A percentile compares a stretch with the other conserved stretches of the same genome.
These are phyloP conservation scores for Pleomassaria siparia DNA, from an alignment of 2,329 filamentous ascomycete species.

Conservation along the genomic window DNA sequence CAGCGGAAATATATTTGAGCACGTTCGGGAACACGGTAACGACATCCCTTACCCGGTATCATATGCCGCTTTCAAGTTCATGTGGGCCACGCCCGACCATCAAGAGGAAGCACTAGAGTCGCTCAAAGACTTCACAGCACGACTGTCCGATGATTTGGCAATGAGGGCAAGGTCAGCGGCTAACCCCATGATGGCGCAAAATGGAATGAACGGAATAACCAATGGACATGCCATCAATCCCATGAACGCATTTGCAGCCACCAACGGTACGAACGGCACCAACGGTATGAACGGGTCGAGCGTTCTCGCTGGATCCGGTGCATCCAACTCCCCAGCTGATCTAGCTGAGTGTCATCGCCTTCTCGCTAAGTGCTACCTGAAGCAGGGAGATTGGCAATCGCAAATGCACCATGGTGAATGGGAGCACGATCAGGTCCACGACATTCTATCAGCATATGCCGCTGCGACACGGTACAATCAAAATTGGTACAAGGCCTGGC, in stretches of 20 bases:
- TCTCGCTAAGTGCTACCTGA: slow-evolving; percentile 91
- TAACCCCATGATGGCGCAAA: slow-evolving; percentile 41
- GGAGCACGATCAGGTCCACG: slow-evolving; percentile 81
- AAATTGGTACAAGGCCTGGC: slow-evolving; percentile 98
- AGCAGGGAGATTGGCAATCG: slow-evolving; percentile 95
- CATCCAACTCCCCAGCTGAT: slow-evolving; percentile 32
- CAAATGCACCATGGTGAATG: slow-evolving; percentile 83
- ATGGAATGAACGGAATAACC: slow-evolving; percentile 52
- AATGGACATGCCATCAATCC: slow-evolving; percentile 43
- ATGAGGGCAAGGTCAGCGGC: slow-evolving; percentile 38
- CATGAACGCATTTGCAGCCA: slow-evolving; percentile 41
- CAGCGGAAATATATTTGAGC: slow-evolving; percentile 33
- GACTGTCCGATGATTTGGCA: slow-evolving; percentile 61
- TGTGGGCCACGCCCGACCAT: slow-evolving; percentile 72
- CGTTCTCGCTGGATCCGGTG: slow-evolving; percentile 26
- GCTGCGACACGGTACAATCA: slow-evolving; percentile 93
- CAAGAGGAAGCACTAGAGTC: slow-evolving; percentile 53
- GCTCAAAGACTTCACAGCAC: slow-evolving; percentile 63
- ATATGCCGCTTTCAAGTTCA: slow-evolving; percentile 96
- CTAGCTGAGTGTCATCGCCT: slow-evolving; percentile 65
- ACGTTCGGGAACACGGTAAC: slow-evolving; percentile 38
- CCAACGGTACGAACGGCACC: slow-evolving; percentile 57
- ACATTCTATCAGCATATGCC: slow-evolving; percentile 87
- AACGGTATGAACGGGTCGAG: slow-evolving; percentile 39
- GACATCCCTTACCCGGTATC: slow-evolving; percentile 75